Base-by-base conservation (phyloP, 2,329 filamentous ascomycete species). In the Colletotrichum lini region DNA sequence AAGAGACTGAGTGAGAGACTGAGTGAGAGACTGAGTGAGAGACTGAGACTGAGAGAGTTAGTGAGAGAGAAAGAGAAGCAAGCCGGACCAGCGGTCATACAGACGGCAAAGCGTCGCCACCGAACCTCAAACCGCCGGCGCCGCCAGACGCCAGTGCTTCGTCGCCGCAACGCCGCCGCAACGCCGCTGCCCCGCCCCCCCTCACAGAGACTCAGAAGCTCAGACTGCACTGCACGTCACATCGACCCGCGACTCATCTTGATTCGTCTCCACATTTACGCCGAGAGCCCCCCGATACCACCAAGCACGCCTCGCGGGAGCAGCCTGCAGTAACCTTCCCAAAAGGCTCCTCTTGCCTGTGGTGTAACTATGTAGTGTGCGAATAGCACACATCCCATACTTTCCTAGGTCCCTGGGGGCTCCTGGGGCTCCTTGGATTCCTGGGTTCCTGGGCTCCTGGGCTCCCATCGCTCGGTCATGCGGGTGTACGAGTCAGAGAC, bases 101-200 rank as follows among this genome's bases (percentile, higher is more conserved):
- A 18, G 50, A 61, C 35, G 16, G 16, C 44, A n/a, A 35, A 54
- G 47, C 40, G 35, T 45, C 52, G 64, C 67, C 50, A 67, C 64
- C 60, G 57, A 70, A 61, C 30, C 42, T 70, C 67, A 67, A 67
- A 70, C 67, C 67, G 23, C 63, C 63, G 63, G 26, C 26, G 5
- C 42, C 42, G 56, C 63, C 58, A 50, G 67, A 65, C 53, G 47
- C 49, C 49, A 60, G 18, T 60, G 63, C 50, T 61, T 56, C 23
- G 38, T 30, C 26, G 26, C 26, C 26, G 26, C 26, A 30, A 30
- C 26, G 26, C 26, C 26, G 26, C 26, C 26, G 26, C 26, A 30
- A 30, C 26, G 26, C 26, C 26, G 26, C 26, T 6, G 5, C 26
- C 26, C 26, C 26, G 4, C 47, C n/a, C 30, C 49, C 30, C 62